Conservation (phyloP, 306 rosid species). For the Acacia melanoxylon region DNA sequence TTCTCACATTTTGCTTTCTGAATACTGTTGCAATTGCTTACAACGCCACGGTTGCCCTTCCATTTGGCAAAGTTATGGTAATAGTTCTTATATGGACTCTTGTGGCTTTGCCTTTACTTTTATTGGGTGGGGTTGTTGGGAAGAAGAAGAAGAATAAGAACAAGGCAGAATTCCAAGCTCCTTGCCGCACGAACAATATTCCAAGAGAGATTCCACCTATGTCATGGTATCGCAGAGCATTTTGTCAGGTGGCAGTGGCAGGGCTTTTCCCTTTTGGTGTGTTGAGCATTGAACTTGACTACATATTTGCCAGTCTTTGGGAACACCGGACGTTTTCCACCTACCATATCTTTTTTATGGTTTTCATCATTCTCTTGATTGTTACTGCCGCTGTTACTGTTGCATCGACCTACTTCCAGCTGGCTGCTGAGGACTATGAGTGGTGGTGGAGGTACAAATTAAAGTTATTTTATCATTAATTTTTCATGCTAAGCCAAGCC, state of each 20-base stretch:
- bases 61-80: conserved; percentile 61
- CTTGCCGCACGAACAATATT: conserved; percentile 50
- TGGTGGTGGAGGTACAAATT: conserved; percentile 72
- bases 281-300: conserved; percentile 52
- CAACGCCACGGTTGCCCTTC: conserved; percentile 55
- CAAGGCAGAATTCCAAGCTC: conserved; percentile 61
- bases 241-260: conserved; percentile 59
- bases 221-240: conserved; percentile 49
- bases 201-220: conserved; percentile 61
- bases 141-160: conserved; percentile 63
- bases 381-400: conserved; percentile 56
- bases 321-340: conserved; percentile 55
- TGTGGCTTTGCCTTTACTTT: conserved; percentile 54
- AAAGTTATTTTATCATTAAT: background rate
- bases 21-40: conserved; percentile 59
- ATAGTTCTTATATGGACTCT: conserved; percentile 61
- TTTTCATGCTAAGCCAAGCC: background rate
- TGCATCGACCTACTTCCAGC: conserved; percentile 65
- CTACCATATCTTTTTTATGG: conserved; percentile 51
- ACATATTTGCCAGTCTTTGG: conserved; percentile 61
- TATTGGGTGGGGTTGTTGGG: conserved; percentile 62
- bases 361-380: conserved; percentile 57
- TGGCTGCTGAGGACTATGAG: conserved; percentile 58
- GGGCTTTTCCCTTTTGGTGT: conserved; percentile 59
- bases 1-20: conserved; percentile 52